Evolutionary conservation across 441 rosid genomes (phyloP).

Genomic region (Erodium texanum): DNA sequence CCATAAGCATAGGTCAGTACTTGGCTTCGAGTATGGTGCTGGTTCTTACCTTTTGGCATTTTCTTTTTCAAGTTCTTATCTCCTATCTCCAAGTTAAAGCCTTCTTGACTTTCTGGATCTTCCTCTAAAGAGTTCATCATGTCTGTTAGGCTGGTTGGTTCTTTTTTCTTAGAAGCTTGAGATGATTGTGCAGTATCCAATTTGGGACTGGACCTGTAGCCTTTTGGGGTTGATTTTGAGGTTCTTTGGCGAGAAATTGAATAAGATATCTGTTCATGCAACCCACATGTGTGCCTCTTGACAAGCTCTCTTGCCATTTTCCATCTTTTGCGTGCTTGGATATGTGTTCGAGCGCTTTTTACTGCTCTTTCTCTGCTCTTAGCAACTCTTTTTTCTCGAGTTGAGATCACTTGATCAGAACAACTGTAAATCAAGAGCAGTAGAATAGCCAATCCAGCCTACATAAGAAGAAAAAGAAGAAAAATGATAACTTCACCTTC

Average conservation of each 20-base stretch:
- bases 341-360: slow-evolving; percentile 65
- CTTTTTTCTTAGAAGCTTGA: not conserved
- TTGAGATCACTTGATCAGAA: slow-evolving; percentile 86
- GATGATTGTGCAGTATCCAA: not conserved
- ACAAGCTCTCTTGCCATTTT: slow-evolving; percentile 78
- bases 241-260: slow-evolving; percentile 69
- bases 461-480: slow-evolving; percentile 22
- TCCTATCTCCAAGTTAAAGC: slow-evolving; percentile 63
- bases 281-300: slow-evolving; percentile 52
- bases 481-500: slow-evolving; percentile 10
- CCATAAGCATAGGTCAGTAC: slow-evolving; percentile 88
- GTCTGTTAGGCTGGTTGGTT: slow-evolving; percentile 47
- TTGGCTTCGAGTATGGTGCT: slow-evolving; percentile 84
- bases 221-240: slow-evolving; percentile 30
- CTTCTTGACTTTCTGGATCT: slow-evolving; percentile 53
- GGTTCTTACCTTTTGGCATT: slow-evolving; percentile 55
- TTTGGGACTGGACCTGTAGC: slow-evolving; percentile 15
- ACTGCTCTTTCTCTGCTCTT: slow-evolving; percentile 82
- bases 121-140: slow-evolving; percentile 70
- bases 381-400: slow-evolving; percentile 72
- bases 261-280: slow-evolving; percentile 59
- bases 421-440: slow-evolving; percentile 77
- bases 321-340: slow-evolving; percentile 80
- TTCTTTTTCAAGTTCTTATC: slow-evolving; percentile 55
- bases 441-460: slow-evolving; percentile 68